Evolutionary conservation across 768 basidiomycete species (phyloP), one percentile per base, ranked within the genome.

Genomic region (Pleurotus salmoneostramineus): DNA sequence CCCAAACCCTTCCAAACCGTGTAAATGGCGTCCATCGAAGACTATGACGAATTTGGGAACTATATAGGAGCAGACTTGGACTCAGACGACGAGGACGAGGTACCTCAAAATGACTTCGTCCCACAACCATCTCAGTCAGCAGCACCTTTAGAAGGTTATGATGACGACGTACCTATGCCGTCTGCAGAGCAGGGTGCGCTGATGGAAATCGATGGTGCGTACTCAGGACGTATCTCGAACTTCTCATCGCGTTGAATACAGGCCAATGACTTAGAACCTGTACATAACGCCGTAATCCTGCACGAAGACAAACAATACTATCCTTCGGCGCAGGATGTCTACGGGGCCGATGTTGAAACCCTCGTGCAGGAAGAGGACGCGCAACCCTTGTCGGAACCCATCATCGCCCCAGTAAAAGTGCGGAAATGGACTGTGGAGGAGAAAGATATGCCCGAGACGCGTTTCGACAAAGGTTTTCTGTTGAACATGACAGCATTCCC

Each of bases 291-390:
- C 50, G 89, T 94, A 15, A 71, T 98, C 45, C 78, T 98, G 46
- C 96, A 98, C 65, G 97, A 98, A 69, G 91, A 99, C 74, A 99
- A 99, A 72, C 91, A 94, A 71, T 98, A 99, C 72, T 99, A 99
- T 69, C 92, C 94, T 11, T 89, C 90, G 11, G 96, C 97, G 1
- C 79, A 78, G 56, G 94, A 98, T 14, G 85, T 95, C 1, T 99
- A 99, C 71, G 97, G 97, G 2, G 78, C 84, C 40, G 97, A 87
- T 58, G 97, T 99, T 33, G 96, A 98, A 74, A 91, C 97, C 0
- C 73, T 98, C 63, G 97, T 99, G 2, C 97, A 98, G 69, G 97
- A 99, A 71, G 97, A 99, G 74, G 97, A 99, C 68, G 86, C 92
- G 3, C 97, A 99, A 69, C 94, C 94, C 11, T 81, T 99, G 15